Evolutionary conservation across 495 filamentous ascomycete genomes (phyloP).

Genomic region (Lasiosphaeriaceae sp.): DNA sequence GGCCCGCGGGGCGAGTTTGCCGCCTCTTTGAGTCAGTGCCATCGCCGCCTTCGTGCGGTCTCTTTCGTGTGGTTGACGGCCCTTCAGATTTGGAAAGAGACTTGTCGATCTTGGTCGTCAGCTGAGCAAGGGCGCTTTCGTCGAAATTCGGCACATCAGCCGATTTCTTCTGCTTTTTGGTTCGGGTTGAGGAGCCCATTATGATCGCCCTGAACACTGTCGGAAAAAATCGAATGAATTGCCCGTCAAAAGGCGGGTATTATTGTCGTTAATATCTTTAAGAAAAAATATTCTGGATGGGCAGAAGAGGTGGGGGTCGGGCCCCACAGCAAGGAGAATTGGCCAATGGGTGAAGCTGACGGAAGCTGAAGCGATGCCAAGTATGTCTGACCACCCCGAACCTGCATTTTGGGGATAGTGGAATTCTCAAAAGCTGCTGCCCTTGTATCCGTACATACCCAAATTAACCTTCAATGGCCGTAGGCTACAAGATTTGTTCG

Average conservation of each 20-base stretch:
- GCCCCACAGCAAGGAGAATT: too few relatives aligned
- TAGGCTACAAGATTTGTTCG: too few relatives aligned
- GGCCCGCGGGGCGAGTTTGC: slow-evolving; percentile 31
- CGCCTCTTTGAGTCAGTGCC: slow-evolving; percentile 48
- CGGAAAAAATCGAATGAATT: not conserved
- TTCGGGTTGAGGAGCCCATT: slow-evolving; percentile 22
- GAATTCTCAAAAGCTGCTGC: too few relatives aligned
- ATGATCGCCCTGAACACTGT: not conserved
- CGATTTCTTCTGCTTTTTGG: slow-evolving; percentile 17
- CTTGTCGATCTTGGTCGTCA: slow-evolving; percentile 64
- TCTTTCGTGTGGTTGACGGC: slow-evolving; percentile 42
- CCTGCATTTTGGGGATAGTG: not conserved
- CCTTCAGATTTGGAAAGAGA: slow-evolving; percentile 29
- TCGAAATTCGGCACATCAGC: slow-evolving; percentile 47
- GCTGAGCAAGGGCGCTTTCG: slow-evolving; percentile 56
- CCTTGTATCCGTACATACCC: too few relatives aligned
- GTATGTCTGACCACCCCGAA: not conserved
- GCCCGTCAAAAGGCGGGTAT: too few relatives aligned
- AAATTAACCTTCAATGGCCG: too few relatives aligned
- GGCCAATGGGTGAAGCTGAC: too few relatives aligned
- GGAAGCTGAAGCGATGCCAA: not conserved
- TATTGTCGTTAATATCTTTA: not conserved
- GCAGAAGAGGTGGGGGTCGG: too few relatives aligned
- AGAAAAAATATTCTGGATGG: too few relatives aligned
- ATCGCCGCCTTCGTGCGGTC: slow-evolving; percentile 28